Evolutionary conservation across 1,284 basidiomycete genomes (phyloP).

Genomic region (Fereydounia khargensis): DNA sequence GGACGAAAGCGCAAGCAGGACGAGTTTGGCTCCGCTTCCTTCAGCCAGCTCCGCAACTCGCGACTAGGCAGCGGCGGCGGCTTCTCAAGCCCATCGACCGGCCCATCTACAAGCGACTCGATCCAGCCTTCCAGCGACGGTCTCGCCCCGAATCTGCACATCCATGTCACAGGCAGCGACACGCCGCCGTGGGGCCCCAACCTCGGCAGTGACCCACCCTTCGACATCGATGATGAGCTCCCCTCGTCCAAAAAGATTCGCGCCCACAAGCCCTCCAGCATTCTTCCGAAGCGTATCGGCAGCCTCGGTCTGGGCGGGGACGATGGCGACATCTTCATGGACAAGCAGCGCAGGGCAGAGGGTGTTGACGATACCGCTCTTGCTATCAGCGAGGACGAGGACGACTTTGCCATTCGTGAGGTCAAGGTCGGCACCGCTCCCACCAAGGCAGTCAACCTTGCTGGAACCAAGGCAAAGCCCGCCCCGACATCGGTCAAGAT

Average conservation of each 20-base stretch:
- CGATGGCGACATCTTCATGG: slow-evolving; percentile 20
- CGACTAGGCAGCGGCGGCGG: slow-evolving; percentile 16
- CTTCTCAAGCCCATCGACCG: slow-evolving; percentile 29
- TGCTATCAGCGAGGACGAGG: slow-evolving; percentile 32
- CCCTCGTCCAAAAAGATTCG: slow-evolving; percentile 35
- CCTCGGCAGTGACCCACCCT: slow-evolving; percentile 24
- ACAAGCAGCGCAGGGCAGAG: slow-evolving; percentile 24
- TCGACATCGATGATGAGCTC: slow-evolving; percentile 28
- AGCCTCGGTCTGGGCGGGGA: slow-evolving; percentile 24
- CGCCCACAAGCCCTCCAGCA: slow-evolving; percentile 9
- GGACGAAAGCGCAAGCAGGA: slow-evolving; percentile 27
- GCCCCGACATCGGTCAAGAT: slow-evolving; percentile 4
- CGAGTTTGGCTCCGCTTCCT: slow-evolving; percentile 2
- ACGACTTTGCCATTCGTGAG: slow-evolving; percentile 27
- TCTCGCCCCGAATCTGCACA: slow-evolving; percentile 5
- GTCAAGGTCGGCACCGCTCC: slow-evolving; percentile 25
- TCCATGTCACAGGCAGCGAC: slow-evolving; percentile 48
- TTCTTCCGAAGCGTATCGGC: slow-evolving; percentile 28
- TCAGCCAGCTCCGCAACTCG: slow-evolving; percentile 17
- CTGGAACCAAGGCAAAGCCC: slow-evolving; percentile 13
- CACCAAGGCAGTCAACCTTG: slow-evolving; percentile 14
- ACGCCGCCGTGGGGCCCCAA: slow-evolving; percentile 45
- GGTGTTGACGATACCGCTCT: slow-evolving; percentile 37
- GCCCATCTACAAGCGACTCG: slow-evolving; percentile 27
- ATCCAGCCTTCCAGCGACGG: slow-evolving; percentile 26